A percentile compares a stretch with the other conserved stretches of the same genome.
These are phyloP conservation scores for Oryza nivara DNA, from an alignment of 176 grass and related monocot species.

Conservation along the genomic window DNA sequence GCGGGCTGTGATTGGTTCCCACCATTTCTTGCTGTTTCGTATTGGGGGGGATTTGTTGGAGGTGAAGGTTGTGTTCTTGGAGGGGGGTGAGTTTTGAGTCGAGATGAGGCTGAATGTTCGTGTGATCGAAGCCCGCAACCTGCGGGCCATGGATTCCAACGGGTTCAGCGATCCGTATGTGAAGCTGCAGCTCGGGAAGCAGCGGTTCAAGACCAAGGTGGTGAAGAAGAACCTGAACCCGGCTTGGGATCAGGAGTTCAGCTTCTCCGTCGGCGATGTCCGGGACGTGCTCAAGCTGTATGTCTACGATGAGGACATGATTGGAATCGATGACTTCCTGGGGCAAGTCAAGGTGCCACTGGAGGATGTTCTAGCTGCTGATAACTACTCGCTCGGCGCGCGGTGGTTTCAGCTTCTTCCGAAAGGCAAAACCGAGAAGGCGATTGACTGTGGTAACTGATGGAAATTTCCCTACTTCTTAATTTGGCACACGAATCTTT, in stretches of 20 bases:
- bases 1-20: conserved; percentile 21
- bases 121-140: conserved; percentile 75
- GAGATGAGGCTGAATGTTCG: conserved; percentile 78
- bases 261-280: conserved; percentile 61
- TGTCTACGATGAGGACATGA: conserved; percentile 78
- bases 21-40: background rate
- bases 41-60: conserved; percentile 14
- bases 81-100: conserved; percentile 1
- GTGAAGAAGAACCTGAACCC: conserved; percentile 90
- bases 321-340: conserved; percentile 78
- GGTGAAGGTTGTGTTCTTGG: background rate
- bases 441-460: conserved; percentile 68
- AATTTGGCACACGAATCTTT: background rate
- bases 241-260: conserved; percentile 91
- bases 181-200: conserved; percentile 74
- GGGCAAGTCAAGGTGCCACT: conserved; percentile 72
- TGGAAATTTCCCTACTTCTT: conserved; percentile 20
- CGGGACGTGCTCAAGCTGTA: conserved; percentile 68
- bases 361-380: conserved; percentile 57
- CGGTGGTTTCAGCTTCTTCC: conserved; percentile 82
- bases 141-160: conserved; percentile 75
- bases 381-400: conserved; percentile 57
- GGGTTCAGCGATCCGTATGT: conserved; percentile 87
- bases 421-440: conserved; percentile 72
- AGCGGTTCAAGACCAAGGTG: conserved; percentile 76